Evolutionary conservation across 768 basidiomycete genomes (phyloP).

Genomic region (Cubamyces lactineus): DNA sequence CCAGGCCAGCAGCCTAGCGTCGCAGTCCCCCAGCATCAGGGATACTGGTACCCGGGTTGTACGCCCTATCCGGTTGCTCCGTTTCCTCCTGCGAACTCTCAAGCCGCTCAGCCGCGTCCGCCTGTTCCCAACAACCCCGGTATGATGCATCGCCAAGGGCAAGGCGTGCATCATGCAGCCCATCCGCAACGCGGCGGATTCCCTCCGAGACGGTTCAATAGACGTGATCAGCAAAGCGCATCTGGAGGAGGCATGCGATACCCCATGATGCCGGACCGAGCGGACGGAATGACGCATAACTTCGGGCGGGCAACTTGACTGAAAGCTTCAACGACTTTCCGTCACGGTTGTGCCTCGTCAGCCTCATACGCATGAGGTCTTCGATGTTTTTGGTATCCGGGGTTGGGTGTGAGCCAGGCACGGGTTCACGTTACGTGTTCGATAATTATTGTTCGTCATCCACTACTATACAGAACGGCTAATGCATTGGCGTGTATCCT

Average conservation of each 20-base stretch:
- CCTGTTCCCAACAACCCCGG: too few species aligned
- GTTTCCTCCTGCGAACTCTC: background rate
- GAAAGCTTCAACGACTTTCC: too few species aligned
- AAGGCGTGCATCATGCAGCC: background rate
- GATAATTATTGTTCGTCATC: too few species aligned
- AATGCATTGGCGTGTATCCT: too few species aligned
- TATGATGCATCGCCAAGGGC: background rate
- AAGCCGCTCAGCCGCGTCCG: background rate
- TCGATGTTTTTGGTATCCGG: too few species aligned
- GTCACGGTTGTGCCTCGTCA: too few species aligned
- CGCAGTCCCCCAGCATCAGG: background rate
- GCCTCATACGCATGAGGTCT: too few species aligned
- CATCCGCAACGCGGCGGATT: background rate
- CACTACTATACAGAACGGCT: too few species aligned
- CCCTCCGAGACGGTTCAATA: background rate
- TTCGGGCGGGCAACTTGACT: background rate
- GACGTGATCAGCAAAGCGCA: background rate
- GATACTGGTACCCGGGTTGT: background rate
- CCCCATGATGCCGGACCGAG: too few species aligned
- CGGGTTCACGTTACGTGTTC: too few species aligned
- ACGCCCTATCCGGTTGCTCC: background rate
- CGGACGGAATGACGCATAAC: background rate
- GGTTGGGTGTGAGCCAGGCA: too few species aligned
- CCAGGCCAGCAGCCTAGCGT: background rate
- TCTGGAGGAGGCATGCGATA: background rate